Base-by-base conservation (phyloP, 805 yeast species). In the Starmerella gropengiesseri region DNA sequence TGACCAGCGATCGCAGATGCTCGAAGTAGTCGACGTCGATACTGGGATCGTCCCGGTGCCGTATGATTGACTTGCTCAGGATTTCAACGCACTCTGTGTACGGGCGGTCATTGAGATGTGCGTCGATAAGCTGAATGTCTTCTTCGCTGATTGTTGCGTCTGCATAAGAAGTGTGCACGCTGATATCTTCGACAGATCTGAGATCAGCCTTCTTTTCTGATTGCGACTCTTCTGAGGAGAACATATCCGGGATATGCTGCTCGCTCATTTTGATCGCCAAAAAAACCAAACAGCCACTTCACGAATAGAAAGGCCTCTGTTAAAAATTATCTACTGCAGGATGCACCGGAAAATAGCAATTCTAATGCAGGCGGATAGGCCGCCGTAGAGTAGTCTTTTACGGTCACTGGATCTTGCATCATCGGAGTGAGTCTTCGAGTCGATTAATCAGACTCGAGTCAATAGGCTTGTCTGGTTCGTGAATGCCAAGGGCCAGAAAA, bases 11-110 rank as follows among this genome's bases (percentile, higher is more conserved):
- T 5, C 56, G 57, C 47, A 64, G 62, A 31, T 65, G 67, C 2
- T 51, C 52, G 49, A 71, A 75, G 19, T 67, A 64, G 1, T 51
- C 62, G 4, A 65, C 47, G 7, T 70, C 39, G 8, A 36, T 31
- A 18, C 39, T 36, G 5, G 39, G 25, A 27, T 36, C 39, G 25
- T 36, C 31, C 3, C 25, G 23, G n/a, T 36, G 39, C 20, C 25
- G n/a, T 7, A 5, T 18, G 11, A 36, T 27, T 5, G 66, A 18
- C 60, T 57, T 27, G 56, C 52, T 35, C 74, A 56, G 31, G 70
- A 62, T 8, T 57, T 59, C 1, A 66, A 28, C 0, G 13, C 75
- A 67, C 30, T 69, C 70, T 2, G 60, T 65, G 16, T 49, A 21
- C 7, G 59, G 11, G 20, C 53, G 1, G 64, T 37, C 49, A 67